Percentiles rank a stretch among this genome's conserved stretches.
phyloP scores from a whole-genome alignment of 495 filamentous ascomycete genomes.

The Jackrogersella minutella region DNA sequence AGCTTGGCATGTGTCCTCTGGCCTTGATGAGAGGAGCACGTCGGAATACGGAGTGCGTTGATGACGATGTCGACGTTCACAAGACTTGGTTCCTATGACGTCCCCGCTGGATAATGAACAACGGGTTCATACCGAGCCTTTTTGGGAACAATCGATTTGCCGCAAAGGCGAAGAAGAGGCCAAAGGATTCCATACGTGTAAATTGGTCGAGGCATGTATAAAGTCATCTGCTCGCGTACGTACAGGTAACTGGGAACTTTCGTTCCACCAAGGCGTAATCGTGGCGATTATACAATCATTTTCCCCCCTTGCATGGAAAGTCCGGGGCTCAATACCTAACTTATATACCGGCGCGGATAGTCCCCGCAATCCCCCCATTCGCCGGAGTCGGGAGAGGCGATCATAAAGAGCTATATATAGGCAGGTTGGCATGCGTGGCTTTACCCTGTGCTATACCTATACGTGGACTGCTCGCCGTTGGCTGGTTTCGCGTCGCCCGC shows the following conservation, averaged over 20 bases:
- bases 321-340: neutral
- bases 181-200: neutral
- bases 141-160: neutral
- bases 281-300: neutral
- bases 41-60: neutral
- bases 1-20: neutral
- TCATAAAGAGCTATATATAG: neutral
- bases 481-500: neutral
- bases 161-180: neutral
- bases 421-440: neutral
- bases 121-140: neutral
- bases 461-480: slow-evolving; percentile 7
- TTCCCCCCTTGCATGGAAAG: neutral
- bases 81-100: neutral
- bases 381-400: neutral
- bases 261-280: neutral
- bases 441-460: neutral
- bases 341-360: neutral
- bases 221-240: neutral
- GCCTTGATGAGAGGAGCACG: slow-evolving; percentile 2
- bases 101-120: neutral
- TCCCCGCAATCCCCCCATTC: neutral
- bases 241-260: neutral
- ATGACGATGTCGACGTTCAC: neutral
- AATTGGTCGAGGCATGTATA: neutral